A percentile compares a stretch with the other conserved stretches of the same genome.
phyloP scores from a whole-genome alignment of 2,329 filamentous ascomycete genomes.

The Chalaropsis thielavioides region DNA sequence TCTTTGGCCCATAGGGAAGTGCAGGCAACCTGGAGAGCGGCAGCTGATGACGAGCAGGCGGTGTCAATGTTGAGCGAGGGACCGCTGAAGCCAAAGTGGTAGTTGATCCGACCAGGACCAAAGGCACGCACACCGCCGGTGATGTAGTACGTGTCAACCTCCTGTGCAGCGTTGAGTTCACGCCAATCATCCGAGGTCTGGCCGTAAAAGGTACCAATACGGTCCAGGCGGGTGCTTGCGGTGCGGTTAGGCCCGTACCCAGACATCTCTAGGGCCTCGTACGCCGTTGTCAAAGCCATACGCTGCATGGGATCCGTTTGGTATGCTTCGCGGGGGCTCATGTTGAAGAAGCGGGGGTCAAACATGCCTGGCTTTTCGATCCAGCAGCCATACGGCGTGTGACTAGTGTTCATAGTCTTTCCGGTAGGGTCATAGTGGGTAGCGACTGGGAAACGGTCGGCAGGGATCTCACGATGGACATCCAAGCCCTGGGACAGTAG shows the following conservation, averaged over 20 bases:
- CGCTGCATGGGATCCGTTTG: conserved; percentile 66
- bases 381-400: conserved; percentile 56
- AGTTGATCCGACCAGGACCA: conserved; percentile 51
- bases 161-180: conserved; percentile 60
- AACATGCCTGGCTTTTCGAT: conserved; percentile 58
- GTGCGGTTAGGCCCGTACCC: conserved; percentile 55
- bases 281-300: conserved; percentile 57
- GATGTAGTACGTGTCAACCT: conserved; percentile 44
- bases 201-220: conserved; percentile 60
- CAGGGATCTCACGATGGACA: conserved; percentile 47
- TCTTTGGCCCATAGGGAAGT: conserved; percentile 61
- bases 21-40: conserved; percentile 55
- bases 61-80: conserved; percentile 62
- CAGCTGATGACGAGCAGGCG: conserved; percentile 60
- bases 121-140: conserved; percentile 38
- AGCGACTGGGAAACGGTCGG: conserved; percentile 52
- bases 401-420: conserved; percentile 52
- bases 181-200: conserved; percentile 66
- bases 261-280: conserved; percentile 66
- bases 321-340: conserved; percentile 62
- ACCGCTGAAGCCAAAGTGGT: conserved; percentile 63
- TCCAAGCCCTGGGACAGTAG: conserved; percentile 52
- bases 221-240: conserved; percentile 43
- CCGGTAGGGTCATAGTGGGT: conserved; percentile 53
- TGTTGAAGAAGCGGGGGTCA: conserved; percentile 68